These are phyloP conservation scores for Ophiostoma montium DNA, from an alignment of 2,329 filamentous ascomycete genomes.

Conservation along the genomic window DNA sequence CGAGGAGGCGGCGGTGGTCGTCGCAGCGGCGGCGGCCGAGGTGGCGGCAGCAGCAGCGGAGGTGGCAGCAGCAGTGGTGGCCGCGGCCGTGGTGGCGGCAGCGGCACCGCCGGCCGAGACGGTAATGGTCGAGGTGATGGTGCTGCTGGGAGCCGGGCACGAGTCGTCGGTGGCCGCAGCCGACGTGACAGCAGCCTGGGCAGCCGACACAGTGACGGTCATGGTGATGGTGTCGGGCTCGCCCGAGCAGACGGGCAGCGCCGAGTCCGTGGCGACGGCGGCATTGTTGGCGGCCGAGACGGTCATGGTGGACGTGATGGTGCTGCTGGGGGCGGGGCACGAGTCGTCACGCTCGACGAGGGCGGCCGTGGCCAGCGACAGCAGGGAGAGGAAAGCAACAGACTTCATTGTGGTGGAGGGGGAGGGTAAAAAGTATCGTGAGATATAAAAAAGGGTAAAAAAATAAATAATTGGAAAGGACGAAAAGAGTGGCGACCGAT, in stretches of 20 bases:
- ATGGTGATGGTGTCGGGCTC: background rate
- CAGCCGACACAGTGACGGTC: background rate
- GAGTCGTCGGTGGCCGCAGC: background rate
- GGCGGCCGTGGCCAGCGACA: background rate
- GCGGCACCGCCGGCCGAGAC: background rate
- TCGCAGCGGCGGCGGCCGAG: background rate
- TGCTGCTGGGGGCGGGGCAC: background rate
- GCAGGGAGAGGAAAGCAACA: background rate
- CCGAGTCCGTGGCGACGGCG: background rate
- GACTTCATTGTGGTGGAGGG: background rate
- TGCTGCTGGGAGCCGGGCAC: background rate
- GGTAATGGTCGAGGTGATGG: background rate
- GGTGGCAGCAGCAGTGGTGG: background rate
- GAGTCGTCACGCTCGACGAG: background rate
- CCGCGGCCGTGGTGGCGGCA: background rate
- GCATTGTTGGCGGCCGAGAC: background rate
- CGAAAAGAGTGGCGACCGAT: background rate
- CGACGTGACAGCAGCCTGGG: background rate
- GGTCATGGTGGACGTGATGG: background rate
- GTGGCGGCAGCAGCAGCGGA: background rate
- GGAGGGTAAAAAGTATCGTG: background rate
- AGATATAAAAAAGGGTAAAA: background rate
- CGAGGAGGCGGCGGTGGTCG: background rate
- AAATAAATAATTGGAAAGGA: background rate
- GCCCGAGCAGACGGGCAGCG: background rate